Percentiles rank a stretch among this genome's conserved stretches.
Evolutionary conservation across 805 yeast genomes (phyloP).

Genomic region (Teunomyces cretensis): DNA sequence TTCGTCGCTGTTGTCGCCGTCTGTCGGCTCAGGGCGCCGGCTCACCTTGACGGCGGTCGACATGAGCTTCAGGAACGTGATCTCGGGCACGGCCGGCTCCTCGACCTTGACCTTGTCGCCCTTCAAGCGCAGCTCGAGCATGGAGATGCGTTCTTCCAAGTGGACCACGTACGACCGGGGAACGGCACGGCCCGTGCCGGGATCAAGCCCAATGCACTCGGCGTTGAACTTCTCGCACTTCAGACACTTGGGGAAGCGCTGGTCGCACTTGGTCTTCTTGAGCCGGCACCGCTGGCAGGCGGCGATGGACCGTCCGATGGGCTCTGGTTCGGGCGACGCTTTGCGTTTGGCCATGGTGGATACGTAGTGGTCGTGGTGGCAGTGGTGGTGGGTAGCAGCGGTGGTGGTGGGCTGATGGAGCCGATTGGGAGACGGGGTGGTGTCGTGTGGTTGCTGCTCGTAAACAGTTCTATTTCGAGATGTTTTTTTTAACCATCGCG

Average conservation of each 20-base stretch:
- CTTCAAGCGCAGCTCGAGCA: conserved; percentile 52
- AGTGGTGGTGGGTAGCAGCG: too few species aligned
- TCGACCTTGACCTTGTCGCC: conserved; percentile 35
- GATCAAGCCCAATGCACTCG: conserved; percentile 82
- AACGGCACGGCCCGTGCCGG: conserved; percentile 83
- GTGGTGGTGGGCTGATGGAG: too few species aligned
- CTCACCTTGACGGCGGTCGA: conserved; percentile 71
- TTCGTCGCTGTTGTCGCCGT: too few species aligned
- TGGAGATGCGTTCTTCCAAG: conserved; percentile 62
- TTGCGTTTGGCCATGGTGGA: conserved; percentile 3
- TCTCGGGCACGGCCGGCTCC: too few species aligned
- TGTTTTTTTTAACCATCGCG: too few species aligned
- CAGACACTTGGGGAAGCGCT: conserved; percentile 64
- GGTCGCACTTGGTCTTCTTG: conserved; percentile 68
- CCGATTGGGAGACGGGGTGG: not conserved
- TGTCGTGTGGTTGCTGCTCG: too few species aligned
- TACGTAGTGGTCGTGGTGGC: too few species aligned
- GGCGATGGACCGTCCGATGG: conserved; percentile 64
- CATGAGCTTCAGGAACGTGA: conserved; percentile 72
- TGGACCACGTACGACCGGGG: conserved; percentile 78
- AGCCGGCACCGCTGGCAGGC: conserved; percentile 83
- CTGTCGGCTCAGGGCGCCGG: too few species aligned
- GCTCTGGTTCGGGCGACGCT: conserved; percentile 17
- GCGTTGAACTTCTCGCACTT: conserved; percentile 61
- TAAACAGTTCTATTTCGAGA: too few species aligned